Evolutionary conservation across 108 stramenopile genomes (phyloP).

Genomic region (Schizochytrium sp.): DNA sequence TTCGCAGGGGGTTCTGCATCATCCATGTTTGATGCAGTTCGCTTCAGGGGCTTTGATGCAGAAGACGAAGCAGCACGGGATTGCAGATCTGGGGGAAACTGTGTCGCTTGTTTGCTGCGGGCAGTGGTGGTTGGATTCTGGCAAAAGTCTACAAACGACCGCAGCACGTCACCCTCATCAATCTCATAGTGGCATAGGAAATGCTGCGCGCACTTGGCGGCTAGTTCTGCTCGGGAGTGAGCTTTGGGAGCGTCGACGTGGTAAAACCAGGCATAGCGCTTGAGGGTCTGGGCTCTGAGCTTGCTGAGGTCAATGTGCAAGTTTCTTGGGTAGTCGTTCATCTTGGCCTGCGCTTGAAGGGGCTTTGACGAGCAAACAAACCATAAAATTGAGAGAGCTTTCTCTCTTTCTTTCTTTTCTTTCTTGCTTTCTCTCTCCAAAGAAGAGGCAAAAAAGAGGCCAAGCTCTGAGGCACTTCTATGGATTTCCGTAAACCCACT

Average conservation of each 20-base stretch:
- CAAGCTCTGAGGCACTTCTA: too few relatives aligned
- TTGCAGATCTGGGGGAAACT: neutral
- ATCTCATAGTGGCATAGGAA: constrained; percentile 41
- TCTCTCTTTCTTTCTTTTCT: too few relatives aligned
- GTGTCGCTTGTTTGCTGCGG: neutral
- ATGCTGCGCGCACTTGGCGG: constrained; percentile 1
- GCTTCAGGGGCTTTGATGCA: neutral
- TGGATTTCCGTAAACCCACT: too few relatives aligned
- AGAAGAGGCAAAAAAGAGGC: too few relatives aligned
- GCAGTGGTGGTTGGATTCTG: constrained; percentile 38
- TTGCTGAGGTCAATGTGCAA: constrained; percentile 60
- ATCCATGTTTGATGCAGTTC: neutral
- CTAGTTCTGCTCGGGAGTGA: constrained; percentile 9
- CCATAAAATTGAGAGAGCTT: too few relatives aligned
- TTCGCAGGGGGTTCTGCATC: constrained; percentile 6
- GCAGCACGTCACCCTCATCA: constrained; percentile 53
- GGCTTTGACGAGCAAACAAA: too few relatives aligned
- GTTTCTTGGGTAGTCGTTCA: constrained; percentile 60
- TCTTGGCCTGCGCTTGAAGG: neutral
- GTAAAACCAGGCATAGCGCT: constrained; percentile 56
- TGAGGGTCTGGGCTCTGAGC: constrained; percentile 50
- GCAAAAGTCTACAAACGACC: constrained; percentile 13
- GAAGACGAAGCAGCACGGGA: neutral
- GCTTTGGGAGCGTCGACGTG: constrained; percentile 18
- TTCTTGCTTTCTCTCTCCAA: too few relatives aligned